A percentile compares a stretch with the other conserved stretches of the same genome.
phyloP scores from a whole-genome alignment of 192 early-diverging fungal genomes.

The Haplosporangium gracile region DNA sequence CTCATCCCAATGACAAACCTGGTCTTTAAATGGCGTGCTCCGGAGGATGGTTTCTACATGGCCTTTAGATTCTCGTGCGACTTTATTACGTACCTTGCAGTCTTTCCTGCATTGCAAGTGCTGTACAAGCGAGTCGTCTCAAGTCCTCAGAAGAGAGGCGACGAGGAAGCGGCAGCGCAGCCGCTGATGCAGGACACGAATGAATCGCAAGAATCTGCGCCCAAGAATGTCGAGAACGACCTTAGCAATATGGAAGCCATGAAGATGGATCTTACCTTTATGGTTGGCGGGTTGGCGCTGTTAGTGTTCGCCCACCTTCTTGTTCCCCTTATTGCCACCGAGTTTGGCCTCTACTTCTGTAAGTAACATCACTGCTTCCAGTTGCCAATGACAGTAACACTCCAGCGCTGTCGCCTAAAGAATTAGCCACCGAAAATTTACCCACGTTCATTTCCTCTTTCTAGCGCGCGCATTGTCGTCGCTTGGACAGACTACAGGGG shows the following conservation, averaged over 20 bases:
- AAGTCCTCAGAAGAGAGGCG: neutral
- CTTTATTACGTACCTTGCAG: neutral
- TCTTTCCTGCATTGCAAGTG: constrained; percentile 16
- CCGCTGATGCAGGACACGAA: neutral
- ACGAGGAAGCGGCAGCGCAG: neutral
- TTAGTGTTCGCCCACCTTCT: neutral
- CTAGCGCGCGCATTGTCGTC: neutral
- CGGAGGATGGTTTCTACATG: constrained; percentile 16
- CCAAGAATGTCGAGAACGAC: neutral
- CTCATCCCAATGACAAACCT: constrained; percentile 21
- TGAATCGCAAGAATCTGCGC: neutral
- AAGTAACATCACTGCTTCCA: neutral
- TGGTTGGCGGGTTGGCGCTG: neutral
- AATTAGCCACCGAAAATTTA: neutral
- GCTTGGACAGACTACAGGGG: neutral
- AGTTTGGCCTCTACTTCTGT: neutral
- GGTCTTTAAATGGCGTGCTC: constrained; percentile 10
- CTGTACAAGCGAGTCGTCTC: constrained; percentile 7
- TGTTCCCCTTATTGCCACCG: neutral
- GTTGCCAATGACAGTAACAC: neutral
- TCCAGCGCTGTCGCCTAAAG: neutral
- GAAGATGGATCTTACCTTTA: neutral
- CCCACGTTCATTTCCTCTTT: neutral
- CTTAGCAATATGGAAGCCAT: neutral
- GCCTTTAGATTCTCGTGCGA: neutral